These are phyloP conservation scores for Arctostaphylos glauca DNA, from an alignment of 148 eudicot species.

Conservation along the genomic window DNA sequence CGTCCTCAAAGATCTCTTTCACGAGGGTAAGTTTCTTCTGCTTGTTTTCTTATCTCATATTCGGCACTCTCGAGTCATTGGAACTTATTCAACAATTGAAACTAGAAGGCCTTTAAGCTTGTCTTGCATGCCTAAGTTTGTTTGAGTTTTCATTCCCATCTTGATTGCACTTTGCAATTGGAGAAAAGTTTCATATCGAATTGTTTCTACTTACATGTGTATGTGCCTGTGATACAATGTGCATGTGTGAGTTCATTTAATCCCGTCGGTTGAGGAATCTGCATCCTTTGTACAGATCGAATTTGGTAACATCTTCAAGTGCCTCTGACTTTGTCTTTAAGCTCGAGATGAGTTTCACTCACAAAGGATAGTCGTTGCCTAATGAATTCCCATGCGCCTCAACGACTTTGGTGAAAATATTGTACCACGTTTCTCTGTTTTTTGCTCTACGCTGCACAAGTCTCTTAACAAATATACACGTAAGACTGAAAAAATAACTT, in stretches of 20 bases:
- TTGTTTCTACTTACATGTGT: background rate
- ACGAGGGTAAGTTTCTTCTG: conserved; percentile 49
- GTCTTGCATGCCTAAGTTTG: conserved; percentile 1
- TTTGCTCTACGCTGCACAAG: background rate
- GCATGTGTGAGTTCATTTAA: background rate
- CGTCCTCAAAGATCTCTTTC: conserved; percentile 85
- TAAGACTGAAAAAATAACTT: background rate
- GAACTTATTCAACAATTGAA: background rate
- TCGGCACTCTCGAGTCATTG: background rate
- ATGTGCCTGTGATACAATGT: background rate
- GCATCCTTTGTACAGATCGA: background rate
- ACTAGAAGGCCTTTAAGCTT: background rate
- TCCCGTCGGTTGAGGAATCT: background rate
- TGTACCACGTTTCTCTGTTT: background rate
- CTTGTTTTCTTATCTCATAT: background rate
- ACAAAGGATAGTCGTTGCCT: background rate
- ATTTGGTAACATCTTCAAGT: background rate
- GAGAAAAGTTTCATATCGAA: background rate
- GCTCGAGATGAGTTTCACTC: background rate
- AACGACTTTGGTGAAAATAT: background rate
- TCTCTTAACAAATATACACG: background rate
- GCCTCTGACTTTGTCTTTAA: background rate
- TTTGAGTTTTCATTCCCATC: conserved; percentile 8
- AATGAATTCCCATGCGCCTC: background rate
- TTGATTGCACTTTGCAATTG: background rate